phyloP scores from a whole-genome alignment of 2,329 filamentous ascomycete species.

The Byssothecium circinans region DNA sequence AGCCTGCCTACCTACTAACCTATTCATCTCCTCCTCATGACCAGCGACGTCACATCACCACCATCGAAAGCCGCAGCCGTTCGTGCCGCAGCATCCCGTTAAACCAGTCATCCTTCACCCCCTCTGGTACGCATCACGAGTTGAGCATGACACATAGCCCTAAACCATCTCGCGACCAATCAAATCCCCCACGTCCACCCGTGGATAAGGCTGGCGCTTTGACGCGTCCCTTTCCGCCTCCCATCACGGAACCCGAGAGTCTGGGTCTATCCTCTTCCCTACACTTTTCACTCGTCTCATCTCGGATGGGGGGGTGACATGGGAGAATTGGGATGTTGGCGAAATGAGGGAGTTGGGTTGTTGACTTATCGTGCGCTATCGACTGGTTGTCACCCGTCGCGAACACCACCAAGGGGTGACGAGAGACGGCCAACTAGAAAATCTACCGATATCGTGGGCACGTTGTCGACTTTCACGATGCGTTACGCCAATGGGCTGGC shows the following conservation, averaged over 20 bases:
- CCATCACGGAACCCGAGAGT: background rate
- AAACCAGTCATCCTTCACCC: too few species aligned
- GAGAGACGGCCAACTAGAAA: background rate
- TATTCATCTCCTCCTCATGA: too few species aligned
- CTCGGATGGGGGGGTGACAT: background rate
- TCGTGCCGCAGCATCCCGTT: too few species aligned
- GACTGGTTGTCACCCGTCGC: background rate
- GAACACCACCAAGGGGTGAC: background rate
- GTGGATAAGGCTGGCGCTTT: conserved; percentile 8
- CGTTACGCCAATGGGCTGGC: too few species aligned
- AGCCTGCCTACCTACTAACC: too few species aligned
- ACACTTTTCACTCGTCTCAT: background rate
- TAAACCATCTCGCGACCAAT: background rate
- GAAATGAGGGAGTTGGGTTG: background rate
- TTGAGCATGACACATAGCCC: background rate
- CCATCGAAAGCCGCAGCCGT: too few species aligned
- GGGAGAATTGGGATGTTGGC: background rate
- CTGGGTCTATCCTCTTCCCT: background rate
- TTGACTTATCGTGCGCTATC: conserved; percentile 1
- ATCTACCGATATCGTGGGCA: conserved; percentile 1
- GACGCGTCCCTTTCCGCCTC: background rate
- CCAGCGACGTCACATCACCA: too few species aligned
- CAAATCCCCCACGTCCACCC: conserved; percentile 8
- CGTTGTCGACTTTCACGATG: background rate
- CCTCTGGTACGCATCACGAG: background rate